Evolutionary conservation across 495 filamentous ascomycete genomes (phyloP), one percentile per base, ranked within the genome.

Genomic region (Talaromyces stipitatus): DNA sequence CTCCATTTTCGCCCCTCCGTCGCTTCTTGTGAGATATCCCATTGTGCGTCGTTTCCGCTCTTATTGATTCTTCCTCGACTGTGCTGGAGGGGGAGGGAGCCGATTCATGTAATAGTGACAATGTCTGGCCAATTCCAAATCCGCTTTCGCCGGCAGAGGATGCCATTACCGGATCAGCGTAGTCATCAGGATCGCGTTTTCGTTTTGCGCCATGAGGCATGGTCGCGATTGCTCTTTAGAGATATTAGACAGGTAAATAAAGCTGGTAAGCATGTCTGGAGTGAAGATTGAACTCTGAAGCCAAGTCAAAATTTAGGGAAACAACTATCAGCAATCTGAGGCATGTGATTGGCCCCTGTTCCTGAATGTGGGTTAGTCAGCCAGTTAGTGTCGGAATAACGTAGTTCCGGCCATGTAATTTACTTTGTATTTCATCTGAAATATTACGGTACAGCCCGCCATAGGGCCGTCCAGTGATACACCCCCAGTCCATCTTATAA

Each of bases 81-180:
- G 53, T 41, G n/a, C n/a, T n/a, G 26, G 54, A 32, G 2, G 67
- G 63, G 12, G 56, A 23, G 7, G 65, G 48, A 8, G 68, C 54
- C 20, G 62, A 52, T 24, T 57, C 57, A 18, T 70, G 66, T 11
- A 76, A 53, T 12, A 54, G 60, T 0, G 71, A 66, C 22, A 75
- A 46, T 2, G 69, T 70, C 50, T 74, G 63, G 2, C 61, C 69
- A 27, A 73, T 48, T 26, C 72, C 71, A n/a, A 70, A 60, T 0
- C 58, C 62, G 57, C 58, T 63, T 10, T 57, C 55, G 22, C 56
- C 32, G 20, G 8, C 22, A 18, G 47, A 28, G n/a, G 38, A 12
- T 28, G 54, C 9, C 24, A 55, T 55, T 7, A 55, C 65, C 0
- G 67, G 61, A 54, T 64, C 60, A 11, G 62, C 66, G 26, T 65